These are phyloP conservation scores for Yamadazyma mexicana DNA, from an alignment of 1,139 yeast genomes.

Conservation along the genomic window DNA sequence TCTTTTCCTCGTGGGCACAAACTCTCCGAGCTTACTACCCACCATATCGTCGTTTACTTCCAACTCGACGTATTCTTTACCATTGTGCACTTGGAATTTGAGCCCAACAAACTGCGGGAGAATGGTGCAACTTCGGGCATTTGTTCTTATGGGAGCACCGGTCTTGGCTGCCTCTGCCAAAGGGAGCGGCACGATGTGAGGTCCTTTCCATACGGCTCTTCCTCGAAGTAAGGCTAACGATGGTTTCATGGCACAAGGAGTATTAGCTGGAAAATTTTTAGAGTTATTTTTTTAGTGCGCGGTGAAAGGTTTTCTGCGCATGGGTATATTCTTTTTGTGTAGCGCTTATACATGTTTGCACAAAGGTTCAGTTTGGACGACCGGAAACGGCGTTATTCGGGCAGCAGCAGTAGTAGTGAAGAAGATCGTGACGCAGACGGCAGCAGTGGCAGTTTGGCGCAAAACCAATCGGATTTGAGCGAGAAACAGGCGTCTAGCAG, in stretches of 20 bases:
- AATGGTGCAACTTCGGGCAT: constrained; percentile 91
- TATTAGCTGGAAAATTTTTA: constrained; percentile 10
- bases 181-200: constrained; percentile 91
- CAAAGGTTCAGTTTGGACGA: constrained; percentile 38
- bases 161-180: constrained; percentile 78
- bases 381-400: constrained; percentile 4
- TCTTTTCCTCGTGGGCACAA: constrained; percentile 88
- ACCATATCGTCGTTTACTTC: constrained; percentile 95
- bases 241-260: constrained; percentile 53
- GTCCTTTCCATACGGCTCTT: constrained; percentile 91
- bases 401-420: constrained; percentile 16
- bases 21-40: constrained; percentile 94
- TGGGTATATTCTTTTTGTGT: too few species aligned
- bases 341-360: constrained; percentile 52
- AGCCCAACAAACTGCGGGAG: constrained; percentile 94
- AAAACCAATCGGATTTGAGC: too few species aligned
- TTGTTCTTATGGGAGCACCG: constrained; percentile 87
- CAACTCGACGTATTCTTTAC: constrained; percentile 88
- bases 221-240: constrained; percentile 48
- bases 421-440: constrained; percentile 16
- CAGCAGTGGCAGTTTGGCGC: constrained; percentile 12
- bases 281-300: background rate
- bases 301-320: background rate
- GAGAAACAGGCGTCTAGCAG: background rate
- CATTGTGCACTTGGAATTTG: constrained; percentile 92